Evolutionary conservation across 2,329 filamentous ascomycete genomes (phyloP), one percentile per base, ranked within the genome.

Genomic region (Metarhizium humberi): DNA sequence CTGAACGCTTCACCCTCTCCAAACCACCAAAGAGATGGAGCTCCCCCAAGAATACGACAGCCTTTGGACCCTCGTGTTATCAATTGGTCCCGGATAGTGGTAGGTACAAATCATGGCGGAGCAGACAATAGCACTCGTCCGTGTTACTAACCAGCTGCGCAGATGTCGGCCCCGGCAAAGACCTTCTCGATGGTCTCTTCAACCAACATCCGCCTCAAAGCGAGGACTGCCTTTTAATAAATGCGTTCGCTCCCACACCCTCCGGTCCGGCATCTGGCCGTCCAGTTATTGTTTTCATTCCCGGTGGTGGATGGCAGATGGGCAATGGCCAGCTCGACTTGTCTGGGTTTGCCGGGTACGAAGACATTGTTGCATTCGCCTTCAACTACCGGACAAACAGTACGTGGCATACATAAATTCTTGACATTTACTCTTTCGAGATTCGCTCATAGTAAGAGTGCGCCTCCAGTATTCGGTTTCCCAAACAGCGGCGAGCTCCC

Each of bases 151-250:
- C 32, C 13, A 18, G n/a, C 42, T 45, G 42, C 6, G n/a, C 32
- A 66, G 62, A 61, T 45, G 50, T 66, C 20, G 58, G 60, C 0
- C 58, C 63, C 0, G 52, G 56, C 2, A n/a, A 58, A 2, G 60
- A 66, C 1, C 47, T 66, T 0, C 36, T 64, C 3, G 52, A 60
- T 14, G 43, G 51, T 2, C 29, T 67, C 2, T 66, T 65, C 29
- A 60, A 59, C 14, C 55, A 38, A 1, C 56, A 58, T 7, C 16
- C 61, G 1, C 50, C 55, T 4, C 62, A 66, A 51, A 67, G 65
- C 16, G 62, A 67, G 49, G 65, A 67, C 34, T 67, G 64, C 18
- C 60, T 68, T 4, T 62, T 56, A 30, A 57, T 67, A 2, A 67
- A 68, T 32, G 59, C 63, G 4, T 68, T 68, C 45, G 59, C 61